Conservation (phyloP, 345 rosid genomes). For the Eucalyptus paniculata region DNA sequence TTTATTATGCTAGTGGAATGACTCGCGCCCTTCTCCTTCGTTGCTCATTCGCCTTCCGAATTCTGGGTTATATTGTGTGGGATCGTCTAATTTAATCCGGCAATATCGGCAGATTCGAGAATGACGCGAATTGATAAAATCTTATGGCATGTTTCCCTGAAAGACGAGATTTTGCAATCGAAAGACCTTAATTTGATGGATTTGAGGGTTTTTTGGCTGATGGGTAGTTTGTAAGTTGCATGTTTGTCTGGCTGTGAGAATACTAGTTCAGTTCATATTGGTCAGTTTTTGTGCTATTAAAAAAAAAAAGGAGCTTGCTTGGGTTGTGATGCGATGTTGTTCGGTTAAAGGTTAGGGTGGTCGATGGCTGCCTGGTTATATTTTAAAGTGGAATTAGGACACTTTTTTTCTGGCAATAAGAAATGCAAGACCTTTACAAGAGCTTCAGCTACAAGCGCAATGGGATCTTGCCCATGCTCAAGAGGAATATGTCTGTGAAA, state of each 20-base stretch:
- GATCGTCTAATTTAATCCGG: not conserved
- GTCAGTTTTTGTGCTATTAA: not conserved
- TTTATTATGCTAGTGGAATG: not conserved
- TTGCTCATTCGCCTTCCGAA: not conserved
- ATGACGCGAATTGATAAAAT: not conserved
- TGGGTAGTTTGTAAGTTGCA: not conserved
- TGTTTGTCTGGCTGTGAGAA: not conserved
- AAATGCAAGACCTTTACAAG: not conserved
- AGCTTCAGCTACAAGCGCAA: conserved; percentile 75
- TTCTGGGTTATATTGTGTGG: not conserved
- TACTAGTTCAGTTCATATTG: not conserved
- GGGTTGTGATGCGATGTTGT: not conserved
- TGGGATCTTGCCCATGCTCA: conserved; percentile 93
- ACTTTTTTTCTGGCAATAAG: not conserved
- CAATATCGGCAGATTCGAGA: not conserved
- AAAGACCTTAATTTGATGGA: not conserved
- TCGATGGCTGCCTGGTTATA: not conserved
- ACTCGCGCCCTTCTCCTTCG: not conserved
- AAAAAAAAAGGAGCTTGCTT: not conserved
- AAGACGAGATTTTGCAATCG: not conserved
- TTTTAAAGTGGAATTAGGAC: not conserved
- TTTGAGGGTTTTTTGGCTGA: not conserved
- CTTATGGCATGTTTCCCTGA: not conserved
- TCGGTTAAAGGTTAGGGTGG: not conserved
- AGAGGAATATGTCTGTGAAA: conserved; percentile 69